phyloP scores from a whole-genome alignment of 768 basidiomycete species.

The Mycena latifolia region DNA sequence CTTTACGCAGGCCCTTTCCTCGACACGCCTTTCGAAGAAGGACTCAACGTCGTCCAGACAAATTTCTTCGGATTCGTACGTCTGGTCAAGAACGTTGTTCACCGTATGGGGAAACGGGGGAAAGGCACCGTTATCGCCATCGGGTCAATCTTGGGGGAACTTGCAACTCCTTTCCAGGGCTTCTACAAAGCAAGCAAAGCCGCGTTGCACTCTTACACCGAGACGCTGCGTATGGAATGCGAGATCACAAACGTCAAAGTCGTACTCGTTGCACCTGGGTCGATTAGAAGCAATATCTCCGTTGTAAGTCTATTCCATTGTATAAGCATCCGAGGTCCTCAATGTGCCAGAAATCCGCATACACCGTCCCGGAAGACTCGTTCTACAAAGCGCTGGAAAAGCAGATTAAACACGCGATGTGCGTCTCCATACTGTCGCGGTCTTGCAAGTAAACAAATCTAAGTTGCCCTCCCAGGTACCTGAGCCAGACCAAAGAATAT shows the following conservation, averaged over 20 bases:
- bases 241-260: conserved; percentile 43
- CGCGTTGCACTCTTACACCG: conserved; percentile 44
- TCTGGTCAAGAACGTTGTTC: conserved; percentile 42
- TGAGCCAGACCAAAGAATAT: conserved; percentile 29
- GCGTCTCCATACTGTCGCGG: background rate
- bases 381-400: conserved; percentile 25
- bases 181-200: conserved; percentile 48
- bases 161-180: conserved; percentile 45
- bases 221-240: conserved; percentile 47
- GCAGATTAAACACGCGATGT: conserved; percentile 28
- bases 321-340: conserved; percentile 10
- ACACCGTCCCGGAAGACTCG: conserved; percentile 24
- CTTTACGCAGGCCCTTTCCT: conserved; percentile 41
- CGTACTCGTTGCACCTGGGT: conserved; percentile 45
- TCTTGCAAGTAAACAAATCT: conserved; percentile 10
- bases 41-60: conserved; percentile 39
- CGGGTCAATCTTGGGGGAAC: conserved; percentile 45
- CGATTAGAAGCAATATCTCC: conserved; percentile 37
- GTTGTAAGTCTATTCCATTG: conserved; percentile 23
- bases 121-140: conserved; percentile 46
- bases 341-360: conserved; percentile 19
- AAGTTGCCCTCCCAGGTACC: conserved; percentile 5
- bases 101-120: conserved; percentile 43
- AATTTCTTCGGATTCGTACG: conserved; percentile 46
- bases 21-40: conserved; percentile 42